Percentiles rank a stretch among this genome's conserved stretches.
These are phyloP conservation scores for Clarireedia homoeocarpa DNA, from an alignment of 2,329 filamentous ascomycete species.

Conservation along the genomic window DNA sequence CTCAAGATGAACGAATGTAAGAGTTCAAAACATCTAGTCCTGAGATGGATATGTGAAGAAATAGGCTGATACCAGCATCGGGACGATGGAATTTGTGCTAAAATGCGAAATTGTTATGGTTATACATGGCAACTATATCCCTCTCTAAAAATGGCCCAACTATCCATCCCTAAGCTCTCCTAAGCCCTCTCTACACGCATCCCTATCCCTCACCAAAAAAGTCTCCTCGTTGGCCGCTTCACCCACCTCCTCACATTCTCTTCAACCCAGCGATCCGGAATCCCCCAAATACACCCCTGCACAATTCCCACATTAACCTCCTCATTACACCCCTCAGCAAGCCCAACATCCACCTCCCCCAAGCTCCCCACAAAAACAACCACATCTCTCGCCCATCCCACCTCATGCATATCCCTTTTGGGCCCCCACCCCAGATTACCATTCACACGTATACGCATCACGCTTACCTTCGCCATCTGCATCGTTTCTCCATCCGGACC, in stretches of 20 bases:
- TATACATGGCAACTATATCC: too few species aligned
- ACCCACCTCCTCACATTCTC: slow-evolving; percentile 5
- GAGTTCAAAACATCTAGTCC: too few species aligned
- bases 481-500: too few species aligned
- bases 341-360: not conserved
- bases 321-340: not conserved
- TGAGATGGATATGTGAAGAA: too few species aligned
- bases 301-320: not conserved
- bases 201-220: not conserved
- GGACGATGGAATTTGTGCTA: too few species aligned
- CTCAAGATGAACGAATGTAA: not conserved
- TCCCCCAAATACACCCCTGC: not conserved
- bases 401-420: not conserved
- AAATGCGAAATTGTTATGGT: too few species aligned
- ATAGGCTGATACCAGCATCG: too few species aligned
- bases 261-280: slow-evolving; percentile 3
- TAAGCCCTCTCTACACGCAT: not conserved
- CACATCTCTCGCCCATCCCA: not conserved
- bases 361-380: not conserved
- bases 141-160: too few species aligned
- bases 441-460: too few species aligned
- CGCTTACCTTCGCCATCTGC: too few species aligned
- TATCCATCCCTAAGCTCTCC: too few species aligned
- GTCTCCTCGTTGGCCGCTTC: not conserved
- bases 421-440: not conserved